A percentile compares a stretch with the other conserved stretches of the same genome.
Conservation (phyloP, 768 basidiomycete genomes). For the Suillus ampliporus region DNA sequence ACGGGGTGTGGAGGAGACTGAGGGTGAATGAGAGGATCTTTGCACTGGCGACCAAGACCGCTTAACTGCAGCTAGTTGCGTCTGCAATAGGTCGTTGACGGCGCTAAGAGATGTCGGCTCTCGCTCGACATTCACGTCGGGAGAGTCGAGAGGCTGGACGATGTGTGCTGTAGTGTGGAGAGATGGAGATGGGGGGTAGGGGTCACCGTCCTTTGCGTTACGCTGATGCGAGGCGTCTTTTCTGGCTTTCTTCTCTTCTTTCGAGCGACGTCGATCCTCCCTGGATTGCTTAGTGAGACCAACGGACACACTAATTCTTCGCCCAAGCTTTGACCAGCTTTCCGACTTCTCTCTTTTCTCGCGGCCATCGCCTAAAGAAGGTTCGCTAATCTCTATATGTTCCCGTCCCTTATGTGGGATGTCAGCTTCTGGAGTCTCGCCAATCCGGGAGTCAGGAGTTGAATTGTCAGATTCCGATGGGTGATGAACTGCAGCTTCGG, state of each 20-base stretch:
- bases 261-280: conserved; percentile 30
- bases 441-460: conserved; percentile 25
- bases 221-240: conserved; percentile 25
- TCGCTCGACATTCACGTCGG: conserved; percentile 19
- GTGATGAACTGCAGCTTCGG: conserved; percentile 5
- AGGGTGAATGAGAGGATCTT: conserved; percentile 25
- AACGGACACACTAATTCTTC: conserved; percentile 66
- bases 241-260: conserved; percentile 46
- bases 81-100: conserved; percentile 32
- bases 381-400: conserved; percentile 24
- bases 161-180: conserved; percentile 9
- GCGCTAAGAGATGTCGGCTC: conserved; percentile 28
- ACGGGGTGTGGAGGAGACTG: conserved; percentile 23
- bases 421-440: not conserved
- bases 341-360: conserved; percentile 47
- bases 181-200: conserved; percentile 17
- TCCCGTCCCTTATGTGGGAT: conserved; percentile 8
- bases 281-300: conserved; percentile 44
- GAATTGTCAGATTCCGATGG: conserved; percentile 1
- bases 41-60: conserved; percentile 30
- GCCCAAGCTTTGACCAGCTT: conserved; percentile 67
- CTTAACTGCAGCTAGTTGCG: conserved; percentile 32
- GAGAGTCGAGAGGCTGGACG: conserved; percentile 9
- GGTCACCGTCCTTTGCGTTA: conserved; percentile 33
- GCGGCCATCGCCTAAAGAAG: conserved; percentile 40